Base-by-base conservation (phyloP, 2,329 filamentous ascomycete genomes). In the Cercospora sp. region DNA sequence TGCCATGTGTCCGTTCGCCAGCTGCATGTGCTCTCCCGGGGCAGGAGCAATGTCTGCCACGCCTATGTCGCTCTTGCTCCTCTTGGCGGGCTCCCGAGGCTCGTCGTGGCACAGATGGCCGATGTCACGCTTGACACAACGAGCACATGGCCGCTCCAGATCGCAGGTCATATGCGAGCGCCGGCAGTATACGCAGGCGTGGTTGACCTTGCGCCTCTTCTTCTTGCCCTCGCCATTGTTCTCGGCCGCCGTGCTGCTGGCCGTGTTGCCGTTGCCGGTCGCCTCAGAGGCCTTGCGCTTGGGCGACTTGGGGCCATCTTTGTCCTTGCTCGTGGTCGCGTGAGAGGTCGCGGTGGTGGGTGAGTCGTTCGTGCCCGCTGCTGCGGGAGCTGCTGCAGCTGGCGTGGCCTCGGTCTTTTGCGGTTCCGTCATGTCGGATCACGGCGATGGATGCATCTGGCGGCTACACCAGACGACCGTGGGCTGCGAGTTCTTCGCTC, bases 31-130 rank as follows among this genome's bases (percentile, higher is more conserved):
- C 26, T 72, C 68, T n/a, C 60, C 60, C 48, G 73, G 73, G 62
- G 74, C 76, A 61, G 76, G 78, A 58, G 73, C 75, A 55, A 76
- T 78, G 51, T 82, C 81, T 36, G 79, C 74, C 9, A 74, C 72
- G 12, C 72, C 71, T 1, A 72, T 64, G 23, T 84, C 82, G 45
- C 80, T 81, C 82, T 94, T 97, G 75, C 87, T 82, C 81, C 94
- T 94, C 82, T 95, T 97, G 68, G 90, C 88, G 73, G 89, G 85
- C 77, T 99, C 94, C 80, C 94, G 90, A 74, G 94, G 94, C 82
- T 98, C 95, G 82, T 99, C 95, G 83, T 97, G 95, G 82, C 95
- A 99, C 73, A 99, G 87, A 82, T 99, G 95, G 76, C 94, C 95
- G 80, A 99, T 99, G 83, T 97, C 97, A 78, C 95, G 90, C 84